phyloP scores from a whole-genome alignment of 148 eudicot genomes.

The Pouteria glomerata region DNA sequence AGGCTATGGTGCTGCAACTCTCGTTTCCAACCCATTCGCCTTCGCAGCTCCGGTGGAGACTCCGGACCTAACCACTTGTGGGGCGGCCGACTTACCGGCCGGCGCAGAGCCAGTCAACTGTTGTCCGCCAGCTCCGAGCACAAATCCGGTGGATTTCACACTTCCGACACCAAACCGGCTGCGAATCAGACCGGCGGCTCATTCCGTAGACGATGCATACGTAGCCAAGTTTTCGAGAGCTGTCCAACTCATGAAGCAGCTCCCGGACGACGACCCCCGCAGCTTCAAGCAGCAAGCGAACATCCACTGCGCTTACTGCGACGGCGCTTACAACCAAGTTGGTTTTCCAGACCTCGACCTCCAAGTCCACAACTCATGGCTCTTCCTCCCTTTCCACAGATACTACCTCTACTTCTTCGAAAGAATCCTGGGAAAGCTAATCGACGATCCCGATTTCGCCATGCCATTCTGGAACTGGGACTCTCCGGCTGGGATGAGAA shows the following conservation, averaged over 20 bases:
- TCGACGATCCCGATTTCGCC: conserved; percentile 69
- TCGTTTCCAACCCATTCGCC: conserved; percentile 23
- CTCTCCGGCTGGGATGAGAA: conserved; percentile 46
- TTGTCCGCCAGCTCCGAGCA: conserved; percentile 54
- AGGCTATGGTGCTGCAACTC: conserved; percentile 52
- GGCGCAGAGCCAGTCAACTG: conserved; percentile 42
- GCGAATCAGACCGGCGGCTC: conserved; percentile 64
- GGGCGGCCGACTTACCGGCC: conserved; percentile 36
- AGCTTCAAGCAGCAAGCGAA: conserved; percentile 71
- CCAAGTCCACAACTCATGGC: conserved; percentile 81
- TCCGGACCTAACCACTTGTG: conserved; percentile 49
- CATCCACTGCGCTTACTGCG: conserved; percentile 87
- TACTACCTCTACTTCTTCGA: conserved; percentile 67
- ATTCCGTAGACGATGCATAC: conserved; percentile 41
- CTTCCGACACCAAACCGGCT: conserved; percentile 22
- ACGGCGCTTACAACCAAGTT: conserved; percentile 74
- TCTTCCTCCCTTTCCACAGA: conserved; percentile 80
- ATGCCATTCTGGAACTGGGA: conserved; percentile 91
- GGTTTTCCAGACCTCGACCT: conserved; percentile 57
- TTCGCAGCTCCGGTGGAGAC: conserved; percentile 40
- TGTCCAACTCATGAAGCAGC: conserved; percentile 56
- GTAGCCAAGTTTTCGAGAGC: conserved; percentile 46
- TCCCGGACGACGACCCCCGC: conserved; percentile 69
- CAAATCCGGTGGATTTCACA: conserved; percentile 34
- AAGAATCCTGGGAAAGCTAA: conserved; percentile 48